Conservation (phyloP, 441 rosid species). For the Erodium texanum region DNA sequence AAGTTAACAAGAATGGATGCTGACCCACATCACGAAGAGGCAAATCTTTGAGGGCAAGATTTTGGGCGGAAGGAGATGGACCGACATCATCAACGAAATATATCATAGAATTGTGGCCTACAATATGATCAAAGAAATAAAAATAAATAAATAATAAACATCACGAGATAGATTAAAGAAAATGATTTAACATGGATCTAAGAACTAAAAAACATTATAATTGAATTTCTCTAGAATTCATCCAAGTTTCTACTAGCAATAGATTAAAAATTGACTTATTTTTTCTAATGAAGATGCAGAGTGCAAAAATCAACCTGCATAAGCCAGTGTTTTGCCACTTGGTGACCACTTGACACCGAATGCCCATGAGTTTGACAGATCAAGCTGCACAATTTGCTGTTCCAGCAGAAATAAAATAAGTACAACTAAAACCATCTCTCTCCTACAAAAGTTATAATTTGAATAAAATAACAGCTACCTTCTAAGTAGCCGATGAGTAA, state of each 20-base stretch:
- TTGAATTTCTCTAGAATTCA: background rate
- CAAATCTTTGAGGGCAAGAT: slow-evolving; percentile 77
- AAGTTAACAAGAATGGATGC: slow-evolving; percentile 64
- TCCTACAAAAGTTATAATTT: slow-evolving; percentile 6
- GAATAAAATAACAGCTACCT: background rate
- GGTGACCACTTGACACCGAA: slow-evolving; percentile 99
- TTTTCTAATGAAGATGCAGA: background rate
- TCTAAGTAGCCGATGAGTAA: background rate
- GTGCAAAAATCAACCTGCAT: slow-evolving; percentile 61
- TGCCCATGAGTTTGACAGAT: slow-evolving; percentile 96
- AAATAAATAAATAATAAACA: background rate
- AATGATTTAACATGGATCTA: background rate
- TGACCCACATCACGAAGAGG: slow-evolving; percentile 99
- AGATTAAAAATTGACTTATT: background rate
- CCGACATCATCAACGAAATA: slow-evolving; percentile 98
- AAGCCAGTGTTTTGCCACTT: slow-evolving; percentile 89
- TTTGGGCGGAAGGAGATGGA: slow-evolving; percentile 93
- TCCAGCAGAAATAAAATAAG: slow-evolving; percentile 17
- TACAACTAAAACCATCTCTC: slow-evolving; percentile 1
- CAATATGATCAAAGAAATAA: background rate
- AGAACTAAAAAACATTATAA: background rate
- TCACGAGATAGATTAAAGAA: background rate
- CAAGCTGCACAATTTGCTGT: slow-evolving; percentile 98
- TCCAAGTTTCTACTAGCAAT: background rate
- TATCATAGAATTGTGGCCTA: slow-evolving; percentile 94